These are phyloP conservation scores for Fusarium scirpi DNA, from an alignment of 2,329 filamentous ascomycete genomes.

Conservation along the genomic window DNA sequence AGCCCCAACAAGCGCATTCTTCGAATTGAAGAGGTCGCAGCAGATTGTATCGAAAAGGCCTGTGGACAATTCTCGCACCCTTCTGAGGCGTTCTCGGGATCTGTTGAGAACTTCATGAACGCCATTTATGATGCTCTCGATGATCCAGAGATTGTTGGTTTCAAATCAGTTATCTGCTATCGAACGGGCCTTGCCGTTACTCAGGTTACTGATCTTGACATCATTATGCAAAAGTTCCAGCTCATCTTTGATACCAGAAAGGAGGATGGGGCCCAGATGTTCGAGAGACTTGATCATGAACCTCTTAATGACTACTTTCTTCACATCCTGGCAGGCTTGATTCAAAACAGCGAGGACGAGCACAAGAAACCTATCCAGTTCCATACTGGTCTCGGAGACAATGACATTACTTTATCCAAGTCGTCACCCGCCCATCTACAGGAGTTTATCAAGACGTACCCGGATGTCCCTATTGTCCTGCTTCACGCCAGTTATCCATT, in stretches of 20 bases:
- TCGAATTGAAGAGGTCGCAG: conserved; percentile 79
- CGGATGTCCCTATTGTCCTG: conserved; percentile 78
- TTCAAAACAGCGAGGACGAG: conserved; percentile 59
- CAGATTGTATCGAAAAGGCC: conserved; percentile 66
- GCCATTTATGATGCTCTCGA: conserved; percentile 68
- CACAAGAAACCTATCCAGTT: conserved; percentile 82
- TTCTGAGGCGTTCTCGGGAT: conserved; percentile 49
- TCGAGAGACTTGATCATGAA: conserved; percentile 70
- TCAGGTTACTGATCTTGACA: conserved; percentile 56
- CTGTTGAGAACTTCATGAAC: conserved; percentile 53
- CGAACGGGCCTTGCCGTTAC: conserved; percentile 77
- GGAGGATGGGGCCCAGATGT: conserved; percentile 43
- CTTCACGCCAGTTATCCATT: conserved; percentile 87
- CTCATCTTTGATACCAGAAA: conserved; percentile 50
- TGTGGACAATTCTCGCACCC: conserved; percentile 50
- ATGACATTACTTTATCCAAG: conserved; percentile 76
- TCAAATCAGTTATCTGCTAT: conserved; percentile 88
- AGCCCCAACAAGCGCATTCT: conserved; percentile 78
- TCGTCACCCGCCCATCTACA: conserved; percentile 83
- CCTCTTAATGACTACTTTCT: conserved; percentile 78
- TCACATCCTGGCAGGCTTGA: conserved; percentile 69
- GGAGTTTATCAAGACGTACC: conserved; percentile 75
- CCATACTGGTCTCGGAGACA: conserved; percentile 85
- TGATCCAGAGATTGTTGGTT: conserved; percentile 78
- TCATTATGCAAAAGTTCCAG: conserved; percentile 54